phyloP scores from a whole-genome alignment of 106 monocot genomes.

The Dendrobium chrysotoxum region DNA sequence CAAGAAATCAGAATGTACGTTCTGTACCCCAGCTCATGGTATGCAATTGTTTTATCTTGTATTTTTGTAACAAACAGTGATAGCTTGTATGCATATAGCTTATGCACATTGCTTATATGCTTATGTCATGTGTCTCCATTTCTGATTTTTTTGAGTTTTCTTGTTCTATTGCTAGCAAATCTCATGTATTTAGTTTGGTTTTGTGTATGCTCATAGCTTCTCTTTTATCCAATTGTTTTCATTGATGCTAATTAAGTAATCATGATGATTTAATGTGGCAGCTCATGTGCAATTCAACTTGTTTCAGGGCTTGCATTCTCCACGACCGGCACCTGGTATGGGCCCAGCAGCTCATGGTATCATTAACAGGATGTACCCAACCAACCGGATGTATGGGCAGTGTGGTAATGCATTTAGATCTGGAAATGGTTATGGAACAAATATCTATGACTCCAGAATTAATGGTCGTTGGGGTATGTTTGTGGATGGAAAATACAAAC shows the following conservation, averaged over 20 bases:
- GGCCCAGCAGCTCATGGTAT: slow-evolving; percentile 22
- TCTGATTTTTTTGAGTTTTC: not conserved
- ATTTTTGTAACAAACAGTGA: not conserved
- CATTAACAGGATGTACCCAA: slow-evolving; percentile 43
- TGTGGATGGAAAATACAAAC: slow-evolving; percentile 41
- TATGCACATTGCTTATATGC: not conserved
- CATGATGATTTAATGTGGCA: not conserved
- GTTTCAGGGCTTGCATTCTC: slow-evolving; percentile 36
- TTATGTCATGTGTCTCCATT: not conserved
- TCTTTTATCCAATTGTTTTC: not conserved
- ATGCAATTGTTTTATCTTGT: slow-evolving; percentile 7
- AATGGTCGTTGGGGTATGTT: slow-evolving; percentile 27
- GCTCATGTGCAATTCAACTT: slow-evolving; percentile 1
- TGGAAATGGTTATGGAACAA: slow-evolving; percentile 23
- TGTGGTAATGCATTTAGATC: slow-evolving; percentile 24
- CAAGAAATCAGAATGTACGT: slow-evolving; percentile 46
- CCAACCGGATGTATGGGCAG: slow-evolving; percentile 46
- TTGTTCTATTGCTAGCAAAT: not conserved
- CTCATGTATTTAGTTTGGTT: not conserved
- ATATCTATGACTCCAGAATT: slow-evolving; percentile 33
- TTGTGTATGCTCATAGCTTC: not conserved
- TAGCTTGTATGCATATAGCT: not conserved
- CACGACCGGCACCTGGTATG: slow-evolving; percentile 24
- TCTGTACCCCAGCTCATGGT: slow-evolving; percentile 45
- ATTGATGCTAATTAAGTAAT: not conserved